Percentiles rank a stretch among this genome's conserved stretches.
These are phyloP conservation scores for Coniochaeta ligniaria DNA, from an alignment of 2,329 filamentous ascomycete genomes.

Conservation along the genomic window DNA sequence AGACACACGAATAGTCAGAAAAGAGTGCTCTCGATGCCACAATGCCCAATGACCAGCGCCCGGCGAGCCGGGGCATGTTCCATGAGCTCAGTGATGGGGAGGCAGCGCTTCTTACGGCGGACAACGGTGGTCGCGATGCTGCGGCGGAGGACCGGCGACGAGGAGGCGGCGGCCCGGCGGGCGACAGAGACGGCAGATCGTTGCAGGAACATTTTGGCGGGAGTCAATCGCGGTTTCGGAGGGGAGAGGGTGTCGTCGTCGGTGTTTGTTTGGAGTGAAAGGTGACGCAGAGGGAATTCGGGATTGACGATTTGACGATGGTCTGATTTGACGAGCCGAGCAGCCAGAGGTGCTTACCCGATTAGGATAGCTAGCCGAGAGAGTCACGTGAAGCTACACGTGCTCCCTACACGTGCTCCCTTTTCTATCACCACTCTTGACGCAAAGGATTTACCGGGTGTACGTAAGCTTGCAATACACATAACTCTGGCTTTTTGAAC, in stretches of 20 bases:
- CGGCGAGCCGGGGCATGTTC: not conserved
- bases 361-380: not conserved
- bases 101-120: slow-evolving; percentile 46
- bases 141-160: slow-evolving; percentile 48
- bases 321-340: slow-evolving; percentile 2
- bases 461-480: too few species aligned
- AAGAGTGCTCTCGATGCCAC: not conserved
- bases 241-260: not conserved
- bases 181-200: slow-evolving; percentile 54
- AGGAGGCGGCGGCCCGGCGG: slow-evolving; percentile 49
- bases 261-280: not conserved
- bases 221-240: not conserved
- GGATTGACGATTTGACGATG: not conserved
- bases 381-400: not conserved
- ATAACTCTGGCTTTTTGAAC: too few species aligned
- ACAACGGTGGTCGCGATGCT: slow-evolving; percentile 53
- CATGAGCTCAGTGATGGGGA: not conserved
- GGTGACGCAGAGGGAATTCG: not conserved
- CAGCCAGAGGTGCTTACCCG: slow-evolving; percentile 1
- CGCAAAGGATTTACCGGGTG: not conserved
- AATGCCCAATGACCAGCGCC: not conserved
- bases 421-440: not conserved
- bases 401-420: not conserved
- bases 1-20: slow-evolving; percentile 7
- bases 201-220: slow-evolving; percentile 51